Base-by-base conservation (phyloP, 2,329 filamentous ascomycete genomes). In the Aspergillus sp. region DNA sequence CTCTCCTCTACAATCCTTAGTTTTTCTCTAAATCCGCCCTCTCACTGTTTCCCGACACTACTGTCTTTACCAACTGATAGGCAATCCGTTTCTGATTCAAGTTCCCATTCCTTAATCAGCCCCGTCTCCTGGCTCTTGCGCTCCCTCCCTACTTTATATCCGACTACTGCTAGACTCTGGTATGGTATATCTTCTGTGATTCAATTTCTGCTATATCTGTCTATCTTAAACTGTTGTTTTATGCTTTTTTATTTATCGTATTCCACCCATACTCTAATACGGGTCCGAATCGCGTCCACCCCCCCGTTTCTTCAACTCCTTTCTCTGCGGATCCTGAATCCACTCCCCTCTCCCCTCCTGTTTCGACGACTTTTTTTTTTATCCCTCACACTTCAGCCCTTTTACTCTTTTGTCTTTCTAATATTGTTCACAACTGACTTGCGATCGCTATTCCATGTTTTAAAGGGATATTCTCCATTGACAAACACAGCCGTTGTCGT, bases 271-370 rank as follows among this genome's bases (percentile, higher is more conserved):
- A 30, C 25, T 30, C 9, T 30, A 30, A 30, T 30, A 30, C 25
- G 25, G 25, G 10, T 5, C 10, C 7, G 9, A 30, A 30, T 51
- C 52, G 50, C 47, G 53, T 52, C 43, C 45, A 42, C 37, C 46
- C 44, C 46, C 45, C 48, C n/a, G n/a, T n/a, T 41, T 46, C 39
- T 32, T 32, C 46, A 25, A 32, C 25, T 35, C 44, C 46, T 33
- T 20, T 30, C 20, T 32, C 27, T 41, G 25, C 25, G 25, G 25
- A 30, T 42, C n/a, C 25, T 19, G 38, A 45, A 42, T 27, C 33
- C 43, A 23, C 42, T 43, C 43, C 32, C 33, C 44, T 33, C 35
- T 47, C 30, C 46, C 46, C 38, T 30, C 25, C 27, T 41, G 23
- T 38, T 49, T 43, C 43, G 20, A 46, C 35, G 20, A 42, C 13